Conservation (phyloP, 495 filamentous ascomycete genomes). For the Lophiostoma macrostomum region DNA sequence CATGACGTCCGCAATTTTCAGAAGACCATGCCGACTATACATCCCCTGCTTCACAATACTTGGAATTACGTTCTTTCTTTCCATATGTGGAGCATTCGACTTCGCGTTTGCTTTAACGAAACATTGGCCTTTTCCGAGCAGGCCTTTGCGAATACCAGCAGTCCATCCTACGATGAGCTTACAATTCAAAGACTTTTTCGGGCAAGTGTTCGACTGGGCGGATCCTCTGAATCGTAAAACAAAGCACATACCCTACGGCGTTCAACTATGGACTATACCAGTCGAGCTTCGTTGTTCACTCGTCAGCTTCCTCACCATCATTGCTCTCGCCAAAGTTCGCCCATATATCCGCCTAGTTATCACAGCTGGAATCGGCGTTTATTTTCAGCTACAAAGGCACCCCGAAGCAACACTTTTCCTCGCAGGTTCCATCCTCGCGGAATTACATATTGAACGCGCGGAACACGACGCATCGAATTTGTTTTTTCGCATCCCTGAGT, state of each 20-base stretch:
- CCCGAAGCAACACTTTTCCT: slow-evolving; percentile 8
- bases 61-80: not conserved
- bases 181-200: not conserved
- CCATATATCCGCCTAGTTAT: not conserved
- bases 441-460: slow-evolving; percentile 1
- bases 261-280: slow-evolving; percentile 16
- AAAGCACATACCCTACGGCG: slow-evolving; percentile 5
- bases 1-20: slow-evolving; percentile 2
- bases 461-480: not conserved
- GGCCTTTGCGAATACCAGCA: not conserved
- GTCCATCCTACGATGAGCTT: not conserved
- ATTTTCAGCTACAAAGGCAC: not conserved
- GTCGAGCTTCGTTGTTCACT: slow-evolving; percentile 6
- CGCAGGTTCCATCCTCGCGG: slow-evolving; percentile 6
- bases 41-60: slow-evolving; percentile 3
- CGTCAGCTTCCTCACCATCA: slow-evolving; percentile 3
- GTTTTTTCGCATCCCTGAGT: not conserved
- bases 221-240: not conserved
- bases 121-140: slow-evolving; percentile 2
- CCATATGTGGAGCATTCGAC: not conserved
- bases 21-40: slow-evolving; percentile 2
- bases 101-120: not conserved
- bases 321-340: not conserved
- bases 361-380: not conserved
- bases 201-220: not conserved